Percentiles rank a stretch among this genome's conserved stretches.
phyloP scores from a whole-genome alignment of 2,329 filamentous ascomycete genomes.

The Zymoseptoria passerinii region DNA sequence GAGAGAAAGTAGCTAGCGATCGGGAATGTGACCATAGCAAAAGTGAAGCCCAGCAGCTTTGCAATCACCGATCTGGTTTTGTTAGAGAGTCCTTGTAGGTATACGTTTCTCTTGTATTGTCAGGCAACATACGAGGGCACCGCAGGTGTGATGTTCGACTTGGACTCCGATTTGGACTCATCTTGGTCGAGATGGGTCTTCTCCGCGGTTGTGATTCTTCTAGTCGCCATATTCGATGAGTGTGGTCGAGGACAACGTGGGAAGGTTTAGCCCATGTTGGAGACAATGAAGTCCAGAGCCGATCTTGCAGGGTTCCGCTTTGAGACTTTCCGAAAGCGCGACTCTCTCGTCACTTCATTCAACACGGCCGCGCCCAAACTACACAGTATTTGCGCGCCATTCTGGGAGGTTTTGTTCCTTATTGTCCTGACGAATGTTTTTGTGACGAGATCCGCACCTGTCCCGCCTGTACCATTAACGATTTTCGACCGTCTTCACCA shows the following conservation, averaged over 20 bases:
- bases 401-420: not conserved
- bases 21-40: constrained; percentile 81
- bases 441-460: not conserved
- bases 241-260: not conserved
- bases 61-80: constrained; percentile 64
- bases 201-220: constrained; percentile 57
- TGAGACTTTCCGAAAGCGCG: not conserved
- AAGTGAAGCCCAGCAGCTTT: constrained; percentile 82
- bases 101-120: not conserved
- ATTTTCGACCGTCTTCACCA: not conserved
- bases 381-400: not conserved
- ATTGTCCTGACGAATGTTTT: not conserved
- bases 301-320: not conserved
- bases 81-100: not conserved
- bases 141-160: constrained; percentile 70
- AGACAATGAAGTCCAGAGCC: not conserved
- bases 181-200: constrained; percentile 52
- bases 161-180: constrained; percentile 28
- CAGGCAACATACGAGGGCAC: constrained; percentile 60
- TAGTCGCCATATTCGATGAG: constrained; percentile 55
- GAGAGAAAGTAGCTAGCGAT: constrained; percentile 84
- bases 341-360: not conserved
- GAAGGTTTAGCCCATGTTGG: not conserved
- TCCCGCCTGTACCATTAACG: not conserved
- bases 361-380: not conserved